A percentile compares a stretch with the other conserved stretches of the same genome.
These are phyloP conservation scores for Pleurotus eryngii DNA, from an alignment of 768 basidiomycete genomes.

Conservation along the genomic window DNA sequence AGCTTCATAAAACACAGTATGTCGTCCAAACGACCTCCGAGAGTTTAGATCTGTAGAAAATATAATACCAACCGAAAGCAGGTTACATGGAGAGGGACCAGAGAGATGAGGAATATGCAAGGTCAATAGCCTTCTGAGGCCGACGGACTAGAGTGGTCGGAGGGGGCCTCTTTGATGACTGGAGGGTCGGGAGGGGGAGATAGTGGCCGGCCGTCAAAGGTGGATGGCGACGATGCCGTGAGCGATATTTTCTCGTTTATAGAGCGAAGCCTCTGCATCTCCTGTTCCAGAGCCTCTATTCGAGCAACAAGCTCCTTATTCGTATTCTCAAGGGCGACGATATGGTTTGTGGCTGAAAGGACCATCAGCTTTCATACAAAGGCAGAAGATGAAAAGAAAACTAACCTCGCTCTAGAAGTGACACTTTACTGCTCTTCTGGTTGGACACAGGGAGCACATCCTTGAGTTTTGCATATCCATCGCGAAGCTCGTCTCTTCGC, in stretches of 20 bases:
- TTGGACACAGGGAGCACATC: slow-evolving; percentile 84
- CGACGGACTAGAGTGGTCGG: slow-evolving; percentile 59
- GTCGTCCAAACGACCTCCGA: slow-evolving; percentile 5
- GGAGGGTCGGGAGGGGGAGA: slow-evolving; percentile 64
- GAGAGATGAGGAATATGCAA: slow-evolving; percentile 11
- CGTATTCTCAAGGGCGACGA: slow-evolving; percentile 65
- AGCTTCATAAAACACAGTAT: slow-evolving; percentile 1
- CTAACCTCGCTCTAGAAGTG: slow-evolving; percentile 82
- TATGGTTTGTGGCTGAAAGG: slow-evolving; percentile 71
- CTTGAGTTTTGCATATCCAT: slow-evolving; percentile 86
- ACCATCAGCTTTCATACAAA: slow-evolving; percentile 1
- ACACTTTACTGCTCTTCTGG: slow-evolving; percentile 90
- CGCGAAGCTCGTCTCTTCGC: slow-evolving; percentile 83
- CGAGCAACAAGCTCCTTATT: slow-evolving; percentile 72
- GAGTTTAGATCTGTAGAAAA: slow-evolving; percentile 7
- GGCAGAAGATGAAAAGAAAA: slow-evolving; percentile 11
- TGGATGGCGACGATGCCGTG: slow-evolving; percentile 54
- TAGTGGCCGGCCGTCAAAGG: slow-evolving; percentile 50
- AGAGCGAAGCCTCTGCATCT: slow-evolving; percentile 65
- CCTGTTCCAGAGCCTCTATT: slow-evolving; percentile 61
- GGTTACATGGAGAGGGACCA: neutral
- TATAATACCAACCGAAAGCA: slow-evolving; percentile 7
- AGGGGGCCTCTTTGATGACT: slow-evolving; percentile 51
- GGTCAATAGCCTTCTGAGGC: slow-evolving; percentile 46
- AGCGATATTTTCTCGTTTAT: slow-evolving; percentile 86